Conservation (phyloP, 2,329 filamentous ascomycete species). For the Diplodia intermedia region DNA sequence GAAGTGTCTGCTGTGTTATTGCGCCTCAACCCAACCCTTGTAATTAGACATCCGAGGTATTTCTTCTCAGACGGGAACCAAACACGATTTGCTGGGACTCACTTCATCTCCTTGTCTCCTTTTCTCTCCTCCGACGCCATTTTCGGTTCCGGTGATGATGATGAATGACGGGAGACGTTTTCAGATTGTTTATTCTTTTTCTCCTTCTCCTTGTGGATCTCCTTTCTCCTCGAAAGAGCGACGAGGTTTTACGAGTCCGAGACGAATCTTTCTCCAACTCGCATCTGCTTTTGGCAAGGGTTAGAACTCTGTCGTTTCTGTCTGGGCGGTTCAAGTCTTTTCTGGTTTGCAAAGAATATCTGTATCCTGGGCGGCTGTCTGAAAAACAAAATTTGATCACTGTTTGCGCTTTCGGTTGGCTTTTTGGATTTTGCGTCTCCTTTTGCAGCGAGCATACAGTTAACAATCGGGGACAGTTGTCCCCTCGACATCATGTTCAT, state of each 20-base stretch:
- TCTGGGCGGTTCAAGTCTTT: conserved; percentile 26
- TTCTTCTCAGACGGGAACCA: conserved; percentile 31
- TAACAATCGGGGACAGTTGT: conserved; percentile 16
- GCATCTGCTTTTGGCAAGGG: conserved; percentile 9
- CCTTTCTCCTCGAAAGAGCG: conserved; percentile 22
- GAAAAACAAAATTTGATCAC: conserved; percentile 25
- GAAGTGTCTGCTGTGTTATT: conserved; percentile 28
- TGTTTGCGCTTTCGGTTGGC: conserved; percentile 27
- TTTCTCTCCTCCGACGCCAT: conserved; percentile 19
- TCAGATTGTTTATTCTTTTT: conserved; percentile 21
- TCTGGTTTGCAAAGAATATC: conserved; percentile 26
- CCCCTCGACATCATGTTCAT: neutral
- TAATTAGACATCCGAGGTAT: conserved; percentile 33
- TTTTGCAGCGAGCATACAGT: conserved; percentile 29
- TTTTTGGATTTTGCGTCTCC: conserved; percentile 15
- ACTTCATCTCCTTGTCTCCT: conserved; percentile 12
- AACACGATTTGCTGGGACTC: conserved; percentile 31
- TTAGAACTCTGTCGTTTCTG: conserved; percentile 31
- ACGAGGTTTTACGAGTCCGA: conserved; percentile 15
- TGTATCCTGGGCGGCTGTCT: conserved; percentile 30
- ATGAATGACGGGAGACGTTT: conserved; percentile 27
- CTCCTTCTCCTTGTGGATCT: conserved; percentile 27
- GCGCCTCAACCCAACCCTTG: conserved; percentile 31
- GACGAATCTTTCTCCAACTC: conserved; percentile 22
- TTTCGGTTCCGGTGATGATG: conserved; percentile 28